A percentile compares a stretch with the other conserved stretches of the same genome.
Conservation (phyloP, 140 eudicot genomes). For the Anethum foeniculum region DNA sequence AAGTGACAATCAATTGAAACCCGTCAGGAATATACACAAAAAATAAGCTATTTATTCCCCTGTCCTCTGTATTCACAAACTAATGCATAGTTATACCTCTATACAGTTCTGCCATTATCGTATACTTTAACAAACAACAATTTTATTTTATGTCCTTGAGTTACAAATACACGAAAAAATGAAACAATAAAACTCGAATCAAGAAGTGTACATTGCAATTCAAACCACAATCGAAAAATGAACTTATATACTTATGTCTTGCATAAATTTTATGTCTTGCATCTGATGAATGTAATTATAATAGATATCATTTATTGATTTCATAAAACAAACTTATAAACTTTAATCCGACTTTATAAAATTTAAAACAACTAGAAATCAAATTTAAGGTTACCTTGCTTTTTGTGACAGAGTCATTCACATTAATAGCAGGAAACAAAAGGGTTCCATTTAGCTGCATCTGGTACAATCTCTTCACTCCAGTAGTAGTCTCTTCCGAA, state of each 20-base stretch:
- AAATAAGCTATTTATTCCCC: neutral
- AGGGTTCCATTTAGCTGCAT: slow-evolving; percentile 55
- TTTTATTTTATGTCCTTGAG: neutral
- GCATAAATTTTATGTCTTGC: neutral
- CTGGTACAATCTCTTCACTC: slow-evolving; percentile 61
- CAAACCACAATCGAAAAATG: neutral
- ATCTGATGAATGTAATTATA: neutral
- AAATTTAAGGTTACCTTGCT: slow-evolving; percentile 38
- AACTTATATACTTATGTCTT: neutral
- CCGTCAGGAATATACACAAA: neutral
- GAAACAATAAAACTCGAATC: neutral
- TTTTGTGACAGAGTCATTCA: slow-evolving; percentile 70
- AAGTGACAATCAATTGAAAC: neutral
- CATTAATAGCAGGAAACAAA: slow-evolving; percentile 71
- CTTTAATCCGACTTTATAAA: neutral
- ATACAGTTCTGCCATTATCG: neutral
- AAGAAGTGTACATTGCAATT: neutral
- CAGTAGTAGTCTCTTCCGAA: slow-evolving; percentile 70
- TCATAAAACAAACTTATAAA: neutral
- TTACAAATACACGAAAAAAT: neutral
- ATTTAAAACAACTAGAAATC: neutral
- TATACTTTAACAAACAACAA: neutral
- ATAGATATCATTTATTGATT: neutral
- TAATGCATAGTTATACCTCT: neutral
- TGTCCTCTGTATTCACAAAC: neutral